Base-by-base conservation (phyloP, 371 early-diverging fungal genomes). In the Actinomortierella wolfii region DNA sequence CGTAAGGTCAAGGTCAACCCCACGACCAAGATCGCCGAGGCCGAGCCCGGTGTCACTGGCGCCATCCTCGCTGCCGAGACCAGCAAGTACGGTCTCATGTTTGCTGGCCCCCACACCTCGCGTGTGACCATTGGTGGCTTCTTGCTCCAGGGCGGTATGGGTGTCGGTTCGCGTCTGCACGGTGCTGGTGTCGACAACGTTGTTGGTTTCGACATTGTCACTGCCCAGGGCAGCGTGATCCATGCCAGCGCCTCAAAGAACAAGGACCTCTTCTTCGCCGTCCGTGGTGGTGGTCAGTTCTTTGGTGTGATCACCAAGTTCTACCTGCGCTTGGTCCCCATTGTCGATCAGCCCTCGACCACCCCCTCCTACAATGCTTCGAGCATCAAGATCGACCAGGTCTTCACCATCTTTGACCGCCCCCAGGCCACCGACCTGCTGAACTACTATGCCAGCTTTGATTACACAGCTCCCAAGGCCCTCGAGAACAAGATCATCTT, bases 271-370 rank as follows among this genome's bases (percentile, higher is more conserved):
- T 88, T 82, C 61, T 86, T 71, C 61, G 86, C 82, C 6, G 60
- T 86, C 28, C 81, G 88, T 40, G 88, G 86, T 24, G 86, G 83
- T 47, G 86, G 86, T 25, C 80, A 80, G 44, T 71, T 63, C 61
- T 83, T 79, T 76, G 88, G 84, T n/a, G 78, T 86, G 15, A 80
- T 86, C 41, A 82, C 81, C 21, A 61, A 65, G 61, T 77, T 77
- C 59, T 44, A 68, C 59, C 52, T 75, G 23, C 51, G 55, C 15
- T 49, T 68, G 2, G 56, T 58, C 20, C 68, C 68, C 25, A 66
- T 71, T 25, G 73, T 66, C 56, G 34, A 65, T 51, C 48, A 66
- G 23, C 73, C 73, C 28, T 51, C 73, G 23, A 47, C 66, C 52
- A 49, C 42, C 1, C 73, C 73, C 8, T 52, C 66, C 29, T 71